These are phyloP conservation scores for Scenedesmus sp. DNA, from an alignment of 163 green algal species.

Conservation along the genomic window DNA sequence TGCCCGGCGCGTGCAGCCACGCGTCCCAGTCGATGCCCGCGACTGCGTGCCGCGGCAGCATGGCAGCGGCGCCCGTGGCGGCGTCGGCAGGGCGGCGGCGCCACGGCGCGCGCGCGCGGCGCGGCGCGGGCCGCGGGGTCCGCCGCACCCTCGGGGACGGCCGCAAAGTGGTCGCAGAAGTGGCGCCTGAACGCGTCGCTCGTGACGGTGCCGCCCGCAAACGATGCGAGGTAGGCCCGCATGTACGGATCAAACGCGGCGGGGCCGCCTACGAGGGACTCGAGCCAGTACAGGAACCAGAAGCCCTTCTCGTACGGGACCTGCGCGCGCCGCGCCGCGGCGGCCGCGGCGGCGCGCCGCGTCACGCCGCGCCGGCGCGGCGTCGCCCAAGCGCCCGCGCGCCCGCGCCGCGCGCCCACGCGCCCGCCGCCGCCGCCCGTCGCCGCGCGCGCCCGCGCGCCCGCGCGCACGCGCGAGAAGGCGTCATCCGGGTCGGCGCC, in stretches of 20 bases:
- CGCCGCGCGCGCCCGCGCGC: no score
- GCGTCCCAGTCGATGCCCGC: slow-evolving; percentile 84
- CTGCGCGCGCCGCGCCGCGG: not conserved
- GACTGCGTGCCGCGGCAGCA: slow-evolving; percentile 23
- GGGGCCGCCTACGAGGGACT: slow-evolving; percentile 75
- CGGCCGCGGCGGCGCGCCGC: not conserved
- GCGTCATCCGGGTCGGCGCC: slow-evolving; percentile 91
- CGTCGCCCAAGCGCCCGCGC: no score
- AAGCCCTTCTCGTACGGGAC: slow-evolving; percentile 82
- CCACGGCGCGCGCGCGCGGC: no score
- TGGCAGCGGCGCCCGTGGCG: not conserved
- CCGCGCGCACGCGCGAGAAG: slow-evolving; percentile 79
- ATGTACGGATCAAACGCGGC: slow-evolving; percentile 81
- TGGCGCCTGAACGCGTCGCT: slow-evolving; percentile 76
- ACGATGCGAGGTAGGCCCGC: slow-evolving; percentile 64
- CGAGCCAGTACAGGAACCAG: slow-evolving; percentile 82
- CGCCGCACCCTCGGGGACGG: slow-evolving; percentile 17
- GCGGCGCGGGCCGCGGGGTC: no score
- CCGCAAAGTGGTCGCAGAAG: slow-evolving; percentile 80
- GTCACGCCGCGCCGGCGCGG: no score
- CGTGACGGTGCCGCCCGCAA: slow-evolving; percentile 65
- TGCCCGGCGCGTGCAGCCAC: slow-evolving; percentile 81
- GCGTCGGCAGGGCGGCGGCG: no score
- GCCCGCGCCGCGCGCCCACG: no score
- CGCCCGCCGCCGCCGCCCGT: no score